A percentile compares a stretch with the other conserved stretches of the same genome.
Conservation (phyloP, 2,329 filamentous ascomycete species). For the Trichoderma sp. region DNA sequence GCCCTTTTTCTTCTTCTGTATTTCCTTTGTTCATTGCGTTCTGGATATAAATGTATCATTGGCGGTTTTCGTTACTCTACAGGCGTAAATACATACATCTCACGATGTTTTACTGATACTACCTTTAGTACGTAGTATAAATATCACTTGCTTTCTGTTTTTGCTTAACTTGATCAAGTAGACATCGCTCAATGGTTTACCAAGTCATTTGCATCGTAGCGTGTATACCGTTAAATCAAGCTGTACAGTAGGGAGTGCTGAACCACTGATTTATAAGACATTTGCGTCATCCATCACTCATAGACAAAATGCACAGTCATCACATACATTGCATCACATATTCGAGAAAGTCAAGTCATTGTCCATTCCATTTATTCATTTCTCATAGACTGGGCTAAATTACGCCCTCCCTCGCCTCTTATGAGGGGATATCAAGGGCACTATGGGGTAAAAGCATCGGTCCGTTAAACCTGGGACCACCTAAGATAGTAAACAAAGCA, state of each 20-base stretch:
- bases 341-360: background rate
- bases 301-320: background rate
- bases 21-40: background rate
- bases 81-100: slow-evolving; percentile 11
- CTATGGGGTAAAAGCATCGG: slow-evolving; percentile 37
- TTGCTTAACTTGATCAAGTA: background rate
- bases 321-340: background rate
- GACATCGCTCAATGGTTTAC: background rate
- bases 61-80: background rate
- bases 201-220: fast-evolving
- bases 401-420: slow-evolving; percentile 38
- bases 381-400: slow-evolving; percentile 43
- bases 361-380: slow-evolving; percentile 34
- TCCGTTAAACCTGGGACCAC: slow-evolving; percentile 29
- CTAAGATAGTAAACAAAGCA: slow-evolving; percentile 33
- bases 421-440: slow-evolving; percentile 31
- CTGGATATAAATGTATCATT: background rate
- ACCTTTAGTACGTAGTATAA: background rate
- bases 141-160: background rate
- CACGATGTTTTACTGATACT: background rate
- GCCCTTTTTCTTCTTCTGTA: background rate
- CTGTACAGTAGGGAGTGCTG: background rate
- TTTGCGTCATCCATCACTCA: background rate
- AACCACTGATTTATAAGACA: background rate
- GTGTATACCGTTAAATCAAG: background rate